Conservation (phyloP, 345 rosid species). For the Murraya koenigii region DNA sequence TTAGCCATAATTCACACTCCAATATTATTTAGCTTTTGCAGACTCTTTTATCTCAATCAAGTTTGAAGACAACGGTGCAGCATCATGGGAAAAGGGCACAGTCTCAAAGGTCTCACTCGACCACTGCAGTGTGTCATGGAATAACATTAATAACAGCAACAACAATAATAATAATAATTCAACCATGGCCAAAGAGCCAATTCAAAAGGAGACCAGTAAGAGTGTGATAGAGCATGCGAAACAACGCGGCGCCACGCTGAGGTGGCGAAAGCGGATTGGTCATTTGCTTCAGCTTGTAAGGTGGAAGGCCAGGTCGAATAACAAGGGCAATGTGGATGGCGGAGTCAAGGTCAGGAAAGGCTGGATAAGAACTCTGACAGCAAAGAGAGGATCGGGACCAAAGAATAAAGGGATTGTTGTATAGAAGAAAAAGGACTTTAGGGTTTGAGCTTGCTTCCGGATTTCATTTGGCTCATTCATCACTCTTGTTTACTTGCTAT, state of each 20-base stretch:
- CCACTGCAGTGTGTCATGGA: conserved; percentile 28
- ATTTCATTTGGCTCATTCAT: background rate
- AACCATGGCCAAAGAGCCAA: background rate
- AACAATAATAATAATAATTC: background rate
- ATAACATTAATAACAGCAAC: background rate
- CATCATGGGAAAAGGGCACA: conserved; percentile 81
- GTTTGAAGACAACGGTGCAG: conserved; percentile 79
- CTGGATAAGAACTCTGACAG: conserved; percentile 85
- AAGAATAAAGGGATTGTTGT: conserved; percentile 32
- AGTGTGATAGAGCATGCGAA: conserved; percentile 62
- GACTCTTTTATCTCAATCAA: conserved; percentile 93
- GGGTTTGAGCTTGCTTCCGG: background rate
- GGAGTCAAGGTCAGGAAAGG: conserved; percentile 79
- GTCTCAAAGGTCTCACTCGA: conserved; percentile 56
- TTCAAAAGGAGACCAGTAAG: conserved; percentile 8
- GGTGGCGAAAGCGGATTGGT: conserved; percentile 91
- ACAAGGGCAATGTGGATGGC: conserved; percentile 59
- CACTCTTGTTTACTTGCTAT: conserved; percentile 8
- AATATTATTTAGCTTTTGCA: conserved; percentile 25
- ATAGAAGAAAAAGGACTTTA: background rate
- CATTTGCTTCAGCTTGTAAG: conserved; percentile 73
- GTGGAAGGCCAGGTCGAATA: conserved; percentile 60
- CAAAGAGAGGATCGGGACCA: conserved; percentile 57
- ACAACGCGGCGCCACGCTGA: conserved; percentile 55
- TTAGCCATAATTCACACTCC: background rate